A percentile compares a stretch with the other conserved stretches of the same genome.
phyloP scores from a whole-genome alignment of 306 rosid species.

The Trifolium dubium region DNA sequence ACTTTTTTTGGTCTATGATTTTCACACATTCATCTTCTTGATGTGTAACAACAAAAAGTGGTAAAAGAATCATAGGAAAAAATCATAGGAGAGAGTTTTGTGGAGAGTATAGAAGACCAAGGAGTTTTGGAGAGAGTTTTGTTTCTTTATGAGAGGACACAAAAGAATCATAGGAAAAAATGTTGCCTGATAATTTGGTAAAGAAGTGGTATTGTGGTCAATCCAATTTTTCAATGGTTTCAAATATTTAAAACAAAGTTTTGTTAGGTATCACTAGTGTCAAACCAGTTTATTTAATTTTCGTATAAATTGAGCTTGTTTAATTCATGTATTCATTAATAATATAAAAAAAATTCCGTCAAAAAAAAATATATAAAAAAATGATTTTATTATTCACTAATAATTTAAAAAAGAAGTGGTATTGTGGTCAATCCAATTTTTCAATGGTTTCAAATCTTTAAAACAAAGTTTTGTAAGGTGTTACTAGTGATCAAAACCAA shows the following conservation, averaged over 20 bases:
- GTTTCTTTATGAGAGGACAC: constrained; percentile 33
- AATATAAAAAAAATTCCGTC: too few species aligned
- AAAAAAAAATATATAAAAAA: too few species aligned
- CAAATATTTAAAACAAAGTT: neutral
- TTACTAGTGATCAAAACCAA: too few species aligned
- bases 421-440: too few species aligned
- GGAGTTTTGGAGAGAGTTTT: constrained; percentile 33
- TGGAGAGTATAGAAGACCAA: constrained; percentile 12
- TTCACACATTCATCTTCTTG: neutral
- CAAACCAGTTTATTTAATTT: neutral
- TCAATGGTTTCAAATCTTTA: too few species aligned
- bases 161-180: constrained; percentile 7
- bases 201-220: constrained; percentile 17
- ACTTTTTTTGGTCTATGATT: neutral
- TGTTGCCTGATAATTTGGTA: constrained; percentile 33
- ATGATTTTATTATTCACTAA: too few species aligned
- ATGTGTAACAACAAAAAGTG: constrained; percentile 19
- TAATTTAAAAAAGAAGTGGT: too few species aligned
- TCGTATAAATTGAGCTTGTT: neutral
- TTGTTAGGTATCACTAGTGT: neutral
- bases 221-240: constrained; percentile 33
- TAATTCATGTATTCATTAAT: neutral
- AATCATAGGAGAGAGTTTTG: constrained; percentile 27
- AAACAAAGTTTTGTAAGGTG: too few species aligned
- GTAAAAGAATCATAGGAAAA: neutral